These are phyloP conservation scores for Boletus sensibilis DNA, from an alignment of 768 basidiomycete species.

Conservation along the genomic window DNA sequence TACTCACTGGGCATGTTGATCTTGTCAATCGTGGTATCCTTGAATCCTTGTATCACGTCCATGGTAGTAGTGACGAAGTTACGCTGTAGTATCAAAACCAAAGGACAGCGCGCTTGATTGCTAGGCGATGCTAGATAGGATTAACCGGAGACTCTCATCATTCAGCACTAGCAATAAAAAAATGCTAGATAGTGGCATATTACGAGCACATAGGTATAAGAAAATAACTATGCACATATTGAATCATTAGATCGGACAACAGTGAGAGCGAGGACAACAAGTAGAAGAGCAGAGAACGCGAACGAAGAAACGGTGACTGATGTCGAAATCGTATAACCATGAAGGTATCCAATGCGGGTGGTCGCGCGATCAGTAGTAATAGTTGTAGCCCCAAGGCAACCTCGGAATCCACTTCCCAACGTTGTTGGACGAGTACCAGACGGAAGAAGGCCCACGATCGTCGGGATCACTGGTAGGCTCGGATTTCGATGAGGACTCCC, in stretches of 20 bases:
- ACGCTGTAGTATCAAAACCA: not conserved
- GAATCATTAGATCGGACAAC: not conserved
- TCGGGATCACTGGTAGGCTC: slow-evolving; percentile 30
- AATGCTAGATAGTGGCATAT: not conserved
- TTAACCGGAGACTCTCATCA: not conserved
- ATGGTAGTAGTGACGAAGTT: slow-evolving; percentile 21
- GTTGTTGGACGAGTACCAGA: slow-evolving; percentile 18
- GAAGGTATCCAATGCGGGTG: not conserved
- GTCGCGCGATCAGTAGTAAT: slow-evolving; percentile 10
- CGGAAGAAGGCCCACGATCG: slow-evolving; percentile 10
- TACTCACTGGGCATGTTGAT: slow-evolving; percentile 38
- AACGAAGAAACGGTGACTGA: not conserved
- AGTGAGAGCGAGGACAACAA: not conserved
- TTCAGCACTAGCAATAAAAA: not conserved
- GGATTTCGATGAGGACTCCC: slow-evolving; percentile 19
- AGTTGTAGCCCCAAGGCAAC: slow-evolving; percentile 13
- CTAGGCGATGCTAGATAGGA: slow-evolving; percentile 1
- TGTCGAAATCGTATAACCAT: not conserved
- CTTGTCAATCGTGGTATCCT: slow-evolving; percentile 31
- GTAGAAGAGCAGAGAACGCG: not conserved
- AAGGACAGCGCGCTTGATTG: not conserved
- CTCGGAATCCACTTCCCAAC: slow-evolving; percentile 19
- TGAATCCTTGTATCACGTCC: slow-evolving; percentile 36
- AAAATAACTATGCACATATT: not conserved
- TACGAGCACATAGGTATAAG: not conserved